A percentile compares a stretch with the other conserved stretches of the same genome.
Evolutionary conservation across 176 grass and related monocot species (phyloP).

Genomic region (Carex kokanica): DNA sequence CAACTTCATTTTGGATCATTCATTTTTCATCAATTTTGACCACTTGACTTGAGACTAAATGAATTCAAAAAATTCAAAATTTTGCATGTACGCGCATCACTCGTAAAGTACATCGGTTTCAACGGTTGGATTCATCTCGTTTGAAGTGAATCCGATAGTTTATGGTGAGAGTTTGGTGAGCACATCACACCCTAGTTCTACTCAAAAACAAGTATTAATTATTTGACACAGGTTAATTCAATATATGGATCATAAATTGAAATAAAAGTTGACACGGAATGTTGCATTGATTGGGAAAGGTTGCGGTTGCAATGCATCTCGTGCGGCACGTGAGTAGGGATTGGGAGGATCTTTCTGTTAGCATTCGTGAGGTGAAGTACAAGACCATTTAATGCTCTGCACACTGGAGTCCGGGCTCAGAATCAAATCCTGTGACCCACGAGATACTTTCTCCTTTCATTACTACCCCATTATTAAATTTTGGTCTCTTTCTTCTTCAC

Average conservation of each 20-base stretch:
- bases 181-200: too few species aligned
- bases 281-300: background rate
- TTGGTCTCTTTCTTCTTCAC: background rate
- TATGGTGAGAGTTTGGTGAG: too few species aligned
- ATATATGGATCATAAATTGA: background rate
- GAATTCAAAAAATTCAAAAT: too few species aligned
- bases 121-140: too few species aligned
- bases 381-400: conserved; percentile 3
- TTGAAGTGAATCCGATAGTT: too few species aligned
- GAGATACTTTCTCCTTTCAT: conserved; percentile 21
- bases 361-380: conserved; percentile 30
- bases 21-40: too few species aligned
- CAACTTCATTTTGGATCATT: too few species aligned
- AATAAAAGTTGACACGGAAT: background rate
- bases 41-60: too few species aligned
- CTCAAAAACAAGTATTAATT: too few species aligned
- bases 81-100: too few species aligned
- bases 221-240: too few species aligned
- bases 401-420: background rate
- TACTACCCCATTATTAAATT: conserved; percentile 26
- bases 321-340: conserved; percentile 21
- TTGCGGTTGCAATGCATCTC: conserved; percentile 16
- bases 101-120: too few species aligned
- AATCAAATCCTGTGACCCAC: conserved; percentile 24
- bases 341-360: conserved; percentile 36